Evolutionary conservation across 495 filamentous ascomycete species (phyloP).

Genomic region (Podospora pseudoanserina): DNA sequence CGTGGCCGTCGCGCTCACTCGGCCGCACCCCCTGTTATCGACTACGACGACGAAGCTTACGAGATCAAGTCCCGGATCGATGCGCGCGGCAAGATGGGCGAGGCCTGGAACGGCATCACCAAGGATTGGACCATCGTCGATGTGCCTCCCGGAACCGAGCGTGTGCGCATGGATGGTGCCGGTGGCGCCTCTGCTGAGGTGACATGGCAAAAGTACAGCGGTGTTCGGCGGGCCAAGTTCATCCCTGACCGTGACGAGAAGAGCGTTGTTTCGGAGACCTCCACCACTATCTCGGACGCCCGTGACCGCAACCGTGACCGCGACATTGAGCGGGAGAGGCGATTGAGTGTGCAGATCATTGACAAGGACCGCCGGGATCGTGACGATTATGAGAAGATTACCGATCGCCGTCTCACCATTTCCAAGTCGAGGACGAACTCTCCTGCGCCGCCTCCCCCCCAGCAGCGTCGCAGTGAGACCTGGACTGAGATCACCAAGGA

Average conservation of each 20-base stretch:
- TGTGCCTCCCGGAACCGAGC: slow-evolving; percentile 72
- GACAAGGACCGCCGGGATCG: slow-evolving; percentile 33
- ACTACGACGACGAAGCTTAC: slow-evolving; percentile 58
- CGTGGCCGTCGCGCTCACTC: slow-evolving; percentile 43
- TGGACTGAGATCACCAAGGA: slow-evolving; percentile 99
- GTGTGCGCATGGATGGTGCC: slow-evolving; percentile 69
- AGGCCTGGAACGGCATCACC: slow-evolving; percentile 64
- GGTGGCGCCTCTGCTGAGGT: slow-evolving; percentile 65
- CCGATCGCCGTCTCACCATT: slow-evolving; percentile 43
- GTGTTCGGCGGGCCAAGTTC: slow-evolving; percentile 66
- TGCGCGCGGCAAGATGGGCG: slow-evolving; percentile 59
- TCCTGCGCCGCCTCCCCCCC: slow-evolving; percentile 21
- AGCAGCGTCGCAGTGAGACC: slow-evolving; percentile 57
- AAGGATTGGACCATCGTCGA: slow-evolving; percentile 74
- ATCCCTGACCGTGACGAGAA: slow-evolving; percentile 48
- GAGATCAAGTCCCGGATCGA: slow-evolving; percentile 60
- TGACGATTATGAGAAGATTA: slow-evolving; percentile 46
- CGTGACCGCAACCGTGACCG: slow-evolving; percentile 39
- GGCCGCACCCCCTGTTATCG: slow-evolving; percentile 39
- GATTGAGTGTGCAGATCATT: slow-evolving; percentile 44
- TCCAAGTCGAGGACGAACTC: slow-evolving; percentile 25
- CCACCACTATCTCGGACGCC: slow-evolving; percentile 28
- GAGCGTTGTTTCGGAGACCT: slow-evolving; percentile 25
- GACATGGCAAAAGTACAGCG: slow-evolving; percentile 73
- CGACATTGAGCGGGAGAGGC: slow-evolving; percentile 19